These are phyloP conservation scores for Yarrowia yakushimensis DNA, from an alignment of 805 yeast genomes.

Conservation along the genomic window DNA sequence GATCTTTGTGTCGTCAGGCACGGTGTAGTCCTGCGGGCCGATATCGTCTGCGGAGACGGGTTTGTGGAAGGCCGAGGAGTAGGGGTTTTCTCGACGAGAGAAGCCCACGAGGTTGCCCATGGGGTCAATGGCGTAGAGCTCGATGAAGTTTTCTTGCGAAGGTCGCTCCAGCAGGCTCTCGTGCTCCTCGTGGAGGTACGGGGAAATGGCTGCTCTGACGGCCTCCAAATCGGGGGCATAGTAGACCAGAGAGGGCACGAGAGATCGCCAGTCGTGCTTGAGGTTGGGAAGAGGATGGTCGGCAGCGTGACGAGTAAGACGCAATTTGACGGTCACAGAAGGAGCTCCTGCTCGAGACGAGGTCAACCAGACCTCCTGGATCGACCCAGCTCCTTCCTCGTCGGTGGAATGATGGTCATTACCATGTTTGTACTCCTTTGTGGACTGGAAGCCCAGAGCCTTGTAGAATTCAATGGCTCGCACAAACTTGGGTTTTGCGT, in stretches of 20 bases:
- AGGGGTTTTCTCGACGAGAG: constrained; percentile 47
- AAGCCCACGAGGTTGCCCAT: constrained; percentile 80
- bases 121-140: constrained; percentile 77
- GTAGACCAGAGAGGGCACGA: constrained; percentile 47
- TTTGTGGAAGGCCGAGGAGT: constrained; percentile 23
- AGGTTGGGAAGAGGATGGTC: constrained; percentile 28
- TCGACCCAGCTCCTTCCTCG: constrained; percentile 31
- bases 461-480: constrained; percentile 57
- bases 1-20: not conserved
- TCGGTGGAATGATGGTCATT: constrained; percentile 28
- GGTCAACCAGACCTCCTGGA: constrained; percentile 35
- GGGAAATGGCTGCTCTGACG: not conserved
- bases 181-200: not conserved
- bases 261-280: constrained; percentile 49
- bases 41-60: not conserved
- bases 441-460: constrained; percentile 42
- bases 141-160: constrained; percentile 67
- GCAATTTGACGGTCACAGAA: constrained; percentile 34
- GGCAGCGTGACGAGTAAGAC: constrained; percentile 35
- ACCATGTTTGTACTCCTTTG: constrained; percentile 39
- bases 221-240: constrained; percentile 42
- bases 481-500: constrained; percentile 44
- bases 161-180: constrained; percentile 46
- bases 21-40: not conserved
- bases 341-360: constrained; percentile 30